Evolutionary conservation across 129 eudicot genomes (phyloP), one percentile per base, ranked within the genome.

Genomic region (Calendula officinalis): DNA sequence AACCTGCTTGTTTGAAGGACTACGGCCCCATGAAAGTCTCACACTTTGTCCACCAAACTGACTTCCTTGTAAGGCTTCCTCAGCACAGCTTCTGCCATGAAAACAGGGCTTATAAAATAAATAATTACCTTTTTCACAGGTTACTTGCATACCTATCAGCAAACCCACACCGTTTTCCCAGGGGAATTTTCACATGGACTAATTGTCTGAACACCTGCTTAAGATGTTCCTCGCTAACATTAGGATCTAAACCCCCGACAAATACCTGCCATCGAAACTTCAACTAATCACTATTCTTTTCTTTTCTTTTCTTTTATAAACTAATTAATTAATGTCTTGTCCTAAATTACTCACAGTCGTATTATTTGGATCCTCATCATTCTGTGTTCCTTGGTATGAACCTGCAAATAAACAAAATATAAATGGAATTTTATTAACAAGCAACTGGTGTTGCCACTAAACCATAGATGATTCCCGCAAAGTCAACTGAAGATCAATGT

Each of bases 11-110:
- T 80, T 88, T 56, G 89, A 69, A 56, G 87, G 86, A 55, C 76
- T 85, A 69, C 87, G 96, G 12, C 96, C 92, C 96, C 94, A 88
- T 11, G 96, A 88, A 75, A 88, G 96, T 22, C 96, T 78, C 57
- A 88, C 75, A 55, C 65, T 80, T 56, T 82, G 84, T 44, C 89
- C 89, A 45, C 84, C 96, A 64, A 88, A 74, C 37, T 79, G 86
- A 7, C 81, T 79, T 47, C 96, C 96, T 73, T 82, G 83, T 67
- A 88, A 64, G 5, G 96, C 94, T 75, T 84, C 60, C 69, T 88
- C 96, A 34, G 96, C 96, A 46, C 78, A 70, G 58, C 81, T 68
- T 70, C 92, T 90, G 80, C 54, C 7, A 52, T 10, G 36, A 50
- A 13, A 48, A 35, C 37, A 33, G 30, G 30, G 30, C 30, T 22